A percentile compares a stretch with the other conserved stretches of the same genome.
These are phyloP conservation scores for Thermomucor indicae-seudaticae DNA, from an alignment of 371 early-diverging fungal species.

Conservation along the genomic window DNA sequence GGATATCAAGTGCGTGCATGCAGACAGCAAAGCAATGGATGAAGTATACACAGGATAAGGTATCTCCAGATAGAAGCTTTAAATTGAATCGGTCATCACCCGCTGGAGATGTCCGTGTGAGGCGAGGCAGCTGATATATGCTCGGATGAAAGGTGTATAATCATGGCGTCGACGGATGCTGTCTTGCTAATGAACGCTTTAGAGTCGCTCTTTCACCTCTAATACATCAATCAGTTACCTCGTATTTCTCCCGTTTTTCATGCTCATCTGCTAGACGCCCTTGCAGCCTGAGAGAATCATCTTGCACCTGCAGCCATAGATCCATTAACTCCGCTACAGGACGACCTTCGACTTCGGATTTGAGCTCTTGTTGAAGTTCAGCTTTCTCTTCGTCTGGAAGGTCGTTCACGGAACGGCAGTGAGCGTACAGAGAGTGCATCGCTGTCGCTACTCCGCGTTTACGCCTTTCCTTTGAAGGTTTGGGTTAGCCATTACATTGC, in stretches of 20 bases:
- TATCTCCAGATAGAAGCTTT: background rate
- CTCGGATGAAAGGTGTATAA: conserved; percentile 22
- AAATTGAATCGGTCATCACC: conserved; percentile 6
- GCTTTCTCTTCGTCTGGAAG: conserved; percentile 9
- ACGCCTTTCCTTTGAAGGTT: background rate
- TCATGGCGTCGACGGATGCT: conserved; percentile 17
- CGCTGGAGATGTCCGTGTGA: conserved; percentile 17
- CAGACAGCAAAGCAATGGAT: conserved; percentile 3
- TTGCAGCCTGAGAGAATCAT: conserved; percentile 13
- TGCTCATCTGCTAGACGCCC: conserved; percentile 15
- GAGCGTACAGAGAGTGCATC: background rate
- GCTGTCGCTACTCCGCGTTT: background rate
- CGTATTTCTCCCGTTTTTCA: conserved; percentile 15
- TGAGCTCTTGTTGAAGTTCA: conserved; percentile 6
- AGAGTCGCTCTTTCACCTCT: background rate
- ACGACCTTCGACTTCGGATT: conserved; percentile 3
- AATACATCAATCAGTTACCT: conserved; percentile 10
- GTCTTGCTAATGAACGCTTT: conserved; percentile 13
- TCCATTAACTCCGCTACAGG: conserved; percentile 10
- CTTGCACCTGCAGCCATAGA: conserved; percentile 23
- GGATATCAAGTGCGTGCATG: conserved; percentile 4
- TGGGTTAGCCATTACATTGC: background rate
- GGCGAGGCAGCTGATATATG: conserved; percentile 13
- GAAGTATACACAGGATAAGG: background rate
- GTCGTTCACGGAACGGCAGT: conserved; percentile 13